phyloP scores from a whole-genome alignment of 2,329 filamentous ascomycete species.

The Aciculosporium take region DNA sequence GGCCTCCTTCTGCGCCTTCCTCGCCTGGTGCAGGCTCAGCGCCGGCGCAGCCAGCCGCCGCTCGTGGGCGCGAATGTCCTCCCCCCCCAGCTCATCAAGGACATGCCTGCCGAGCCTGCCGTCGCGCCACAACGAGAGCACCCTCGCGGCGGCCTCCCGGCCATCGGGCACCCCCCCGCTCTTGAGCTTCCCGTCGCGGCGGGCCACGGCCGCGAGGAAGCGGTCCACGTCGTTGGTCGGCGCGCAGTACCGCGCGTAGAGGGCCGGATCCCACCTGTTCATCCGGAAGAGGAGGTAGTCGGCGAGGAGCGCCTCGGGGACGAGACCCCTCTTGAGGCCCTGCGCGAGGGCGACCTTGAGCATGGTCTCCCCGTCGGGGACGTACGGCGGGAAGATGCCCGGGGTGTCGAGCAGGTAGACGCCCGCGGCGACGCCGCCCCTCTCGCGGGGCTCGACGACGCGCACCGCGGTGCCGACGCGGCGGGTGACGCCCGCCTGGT shows the following conservation, averaged over 20 bases:
- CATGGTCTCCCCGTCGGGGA: conserved; percentile 76
- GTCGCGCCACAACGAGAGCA: conserved; percentile 68
- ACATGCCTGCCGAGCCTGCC: conserved; percentile 65
- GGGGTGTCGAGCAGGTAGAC: conserved; percentile 87
- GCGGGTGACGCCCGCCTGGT: conserved; percentile 78
- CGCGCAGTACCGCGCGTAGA: conserved; percentile 47
- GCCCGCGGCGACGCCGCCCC: conserved; percentile 35
- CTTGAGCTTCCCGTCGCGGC: conserved; percentile 58
- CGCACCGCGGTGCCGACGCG: conserved; percentile 75
- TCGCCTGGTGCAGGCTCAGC: conserved; percentile 54
- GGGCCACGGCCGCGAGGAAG: conserved; percentile 57
- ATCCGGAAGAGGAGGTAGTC: conserved; percentile 84
- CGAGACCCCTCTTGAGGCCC: conserved; percentile 77
- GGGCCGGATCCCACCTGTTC: conserved; percentile 48
- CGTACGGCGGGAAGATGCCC: conserved; percentile 88
- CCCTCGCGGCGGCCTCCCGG: conserved; percentile 61
- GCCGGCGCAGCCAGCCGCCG: conserved; percentile 30
- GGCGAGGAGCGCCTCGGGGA: conserved; percentile 62
- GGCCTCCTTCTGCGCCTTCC: conserved; percentile 49
- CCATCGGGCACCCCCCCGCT: conserved; percentile 58
- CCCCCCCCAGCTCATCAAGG: conserved; percentile 59
- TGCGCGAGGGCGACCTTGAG: conserved; percentile 86
- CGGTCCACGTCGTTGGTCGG: conserved; percentile 77
- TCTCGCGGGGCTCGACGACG: conserved; percentile 37
- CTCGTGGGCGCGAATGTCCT: conserved; percentile 37